A percentile compares a stretch with the other conserved stretches of the same genome.
Conservation (phyloP, 1,284 basidiomycete species). For the Puccinia sorghi region DNA sequence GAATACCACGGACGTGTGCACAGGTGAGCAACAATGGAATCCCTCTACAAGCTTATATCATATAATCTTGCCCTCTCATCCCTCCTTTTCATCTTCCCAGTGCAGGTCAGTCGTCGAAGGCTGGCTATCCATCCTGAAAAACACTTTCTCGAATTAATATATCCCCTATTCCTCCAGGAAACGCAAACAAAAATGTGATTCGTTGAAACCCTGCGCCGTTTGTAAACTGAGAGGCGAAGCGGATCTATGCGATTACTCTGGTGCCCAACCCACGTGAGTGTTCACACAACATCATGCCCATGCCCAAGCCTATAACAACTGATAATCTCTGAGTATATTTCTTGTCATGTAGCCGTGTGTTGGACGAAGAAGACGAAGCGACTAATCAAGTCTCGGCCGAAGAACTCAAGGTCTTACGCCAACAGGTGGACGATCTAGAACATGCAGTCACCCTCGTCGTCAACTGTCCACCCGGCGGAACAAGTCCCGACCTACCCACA, state of each 20-base stretch:
- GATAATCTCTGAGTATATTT: neutral
- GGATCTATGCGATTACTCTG: slow-evolving; percentile 49
- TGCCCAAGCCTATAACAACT: too few species aligned
- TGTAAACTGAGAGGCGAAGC: slow-evolving; percentile 49
- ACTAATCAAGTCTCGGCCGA: slow-evolving; percentile 33
- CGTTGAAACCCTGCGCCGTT: slow-evolving; percentile 47
- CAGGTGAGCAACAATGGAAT: slow-evolving; percentile 36
- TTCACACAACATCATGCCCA: neutral
- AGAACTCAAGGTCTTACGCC: slow-evolving; percentile 30
- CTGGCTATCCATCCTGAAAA: neutral
- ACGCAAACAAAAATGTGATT: slow-evolving; percentile 50
- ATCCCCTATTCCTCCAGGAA: slow-evolving; percentile 1
- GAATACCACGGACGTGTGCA: slow-evolving; percentile 46
- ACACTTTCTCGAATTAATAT: neutral
- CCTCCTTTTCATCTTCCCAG: neutral
- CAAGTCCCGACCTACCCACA: neutral
- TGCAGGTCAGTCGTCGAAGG: slow-evolving; percentile 21
- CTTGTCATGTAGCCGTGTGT: slow-evolving; percentile 18
- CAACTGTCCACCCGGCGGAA: slow-evolving; percentile 8
- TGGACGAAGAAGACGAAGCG: slow-evolving; percentile 42
- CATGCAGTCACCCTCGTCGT: slow-evolving; percentile 33
- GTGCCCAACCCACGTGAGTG: slow-evolving; percentile 19
- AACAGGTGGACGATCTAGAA: slow-evolving; percentile 42
- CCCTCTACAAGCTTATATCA: too few species aligned
- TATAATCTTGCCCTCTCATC: neutral